A percentile compares a stretch with the other conserved stretches of the same genome.
Conservation (phyloP, 2,329 filamentous ascomycete species). For the Pezizomycotina sp. region DNA sequence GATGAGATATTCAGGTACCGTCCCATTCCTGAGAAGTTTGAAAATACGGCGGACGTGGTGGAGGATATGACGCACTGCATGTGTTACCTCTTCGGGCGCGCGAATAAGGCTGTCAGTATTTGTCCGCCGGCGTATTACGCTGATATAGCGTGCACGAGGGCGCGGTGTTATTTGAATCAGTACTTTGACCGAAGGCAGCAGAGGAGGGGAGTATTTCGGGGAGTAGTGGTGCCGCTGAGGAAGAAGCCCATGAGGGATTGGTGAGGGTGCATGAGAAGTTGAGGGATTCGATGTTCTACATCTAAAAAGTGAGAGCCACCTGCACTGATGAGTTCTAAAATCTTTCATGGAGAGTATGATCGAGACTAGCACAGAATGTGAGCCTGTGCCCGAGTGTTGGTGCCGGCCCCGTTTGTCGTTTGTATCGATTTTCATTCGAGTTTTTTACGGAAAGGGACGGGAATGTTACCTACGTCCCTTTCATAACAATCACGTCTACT, state of each 20-base stretch:
- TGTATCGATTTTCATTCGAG: too few relatives aligned
- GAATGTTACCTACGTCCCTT: too few relatives aligned
- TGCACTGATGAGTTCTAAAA: too few relatives aligned
- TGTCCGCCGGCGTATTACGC: conserved; percentile 86
- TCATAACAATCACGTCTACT: too few relatives aligned
- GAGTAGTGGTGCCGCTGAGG: conserved; percentile 4
- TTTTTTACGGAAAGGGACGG: too few relatives aligned
- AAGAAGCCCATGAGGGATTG: conserved; percentile 9
- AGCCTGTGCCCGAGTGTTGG: too few relatives aligned
- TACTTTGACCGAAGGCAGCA: conserved; percentile 19
- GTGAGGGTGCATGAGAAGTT: conserved; percentile 11
- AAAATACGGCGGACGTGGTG: not conserved
- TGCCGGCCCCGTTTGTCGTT: too few relatives aligned
- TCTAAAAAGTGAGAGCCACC: too few relatives aligned
- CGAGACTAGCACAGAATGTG: too few relatives aligned
- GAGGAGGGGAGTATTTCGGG: conserved; percentile 1
- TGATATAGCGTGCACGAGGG: conserved; percentile 66
- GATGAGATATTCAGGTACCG: conserved; percentile 22
- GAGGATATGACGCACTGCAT: conserved; percentile 48
- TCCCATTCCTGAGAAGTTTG: not conserved
- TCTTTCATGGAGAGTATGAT: too few relatives aligned
- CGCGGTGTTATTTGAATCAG: conserved; percentile 42
- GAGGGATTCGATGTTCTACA: conserved; percentile 15
- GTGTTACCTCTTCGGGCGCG: conserved; percentile 70
- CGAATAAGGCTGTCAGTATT: conserved; percentile 72